Evolutionary conservation across 805 yeast species (phyloP), one percentile per base, ranked within the genome.

Genomic region (Wickerhamomyces strasburgensis): DNA sequence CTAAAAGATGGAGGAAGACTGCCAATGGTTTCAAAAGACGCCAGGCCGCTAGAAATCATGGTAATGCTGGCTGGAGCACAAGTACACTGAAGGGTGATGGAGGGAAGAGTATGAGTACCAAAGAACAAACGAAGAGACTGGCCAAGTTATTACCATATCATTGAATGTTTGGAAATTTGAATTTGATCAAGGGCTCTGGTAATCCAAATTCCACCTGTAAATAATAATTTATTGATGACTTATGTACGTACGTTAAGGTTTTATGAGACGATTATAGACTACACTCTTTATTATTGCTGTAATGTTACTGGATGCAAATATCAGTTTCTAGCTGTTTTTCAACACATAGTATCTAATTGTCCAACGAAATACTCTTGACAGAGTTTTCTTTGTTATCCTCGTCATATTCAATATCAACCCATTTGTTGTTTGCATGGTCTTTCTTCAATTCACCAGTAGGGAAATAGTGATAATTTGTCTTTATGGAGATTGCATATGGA

Each of bases 401-500:
- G 46, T 65, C 65, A 44, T 70, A 67, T 38, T 74, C 78, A 30
- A 67, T 62, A 46, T 73, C 77, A 30, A 67, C 60, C 84, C 84
- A 77, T 46, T 72, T 68, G 9, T 70, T 70, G 6, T 65, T 60
- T 5, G 58, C 64, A 3, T 47, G 47, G 35, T 72, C 68, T 50
- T 73, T 76, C 47, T 67, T 71, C 42, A 80, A 54, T 54, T 79
- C 84, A 9, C 72, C 69, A 3, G 88, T 82, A 31, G 87, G 86
- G 67, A 86, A 88, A 56, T 88, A 88, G 54, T 88, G 96, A 54
- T 85, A 84, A 58, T 85, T 86, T 1, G 94, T 85, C 62, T 86
- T 85, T 48, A 88, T 60, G 1, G 95, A 81, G 33, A 82, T 78
- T 1, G 96, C 96, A 49, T 80, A 75, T 15, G 96, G 95, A 17